Evolutionary conservation across 192 early-diverging fungal genomes (phyloP), one percentile per base, ranked within the genome.

Genomic region (Rhizoclosmatium globosum): DNA sequence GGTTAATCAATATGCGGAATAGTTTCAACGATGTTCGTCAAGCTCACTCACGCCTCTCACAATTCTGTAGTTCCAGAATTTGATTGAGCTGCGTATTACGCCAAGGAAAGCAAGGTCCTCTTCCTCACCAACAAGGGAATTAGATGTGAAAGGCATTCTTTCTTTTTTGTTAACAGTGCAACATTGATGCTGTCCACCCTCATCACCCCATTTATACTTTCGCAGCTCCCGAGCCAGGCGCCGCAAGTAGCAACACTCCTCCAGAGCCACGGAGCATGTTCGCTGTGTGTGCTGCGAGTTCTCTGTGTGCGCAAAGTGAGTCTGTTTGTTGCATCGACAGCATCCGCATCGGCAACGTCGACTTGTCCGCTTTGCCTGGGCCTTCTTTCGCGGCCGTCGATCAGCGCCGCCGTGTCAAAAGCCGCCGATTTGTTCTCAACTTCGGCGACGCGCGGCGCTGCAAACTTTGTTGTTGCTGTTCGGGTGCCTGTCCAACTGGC

Each of bases 311-410:
- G 67, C 47, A 68, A 70, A 41, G 38, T 38, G 4, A 23, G 38
- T 3, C 38, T 78, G 67, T 61, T 67, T 57, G 62, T 11, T 15
- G 11, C 64, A 47, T 13, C 39, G 69, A 56, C n/a, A 53, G 2
- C 17, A 9, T 9, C 41, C 13, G 41, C 23, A n/a, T 15, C 9
- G 23, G 7, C 11, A 17, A 39, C 43, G 60, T 3, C 3, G 71
- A 57, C 15, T 42, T 88, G 87, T 67, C 71, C 84, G 4, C 83
- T 82, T 6, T 88, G 87, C 58, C 77, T 88, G 15, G 84, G 83
- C 15, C 69, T 88, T 9, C 67, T 88, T 19, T 77, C 82, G 9
- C n/a, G 21, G 62, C 56, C 75, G n/a, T 69, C 72, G 59, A 15
- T 64, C 17, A 45, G 47, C 11, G 38, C 81, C 9, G 77, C 78